A percentile compares a stretch with the other conserved stretches of the same genome.
phyloP scores from a whole-genome alignment of 495 filamentous ascomycete genomes.

The Lepidopterella palustris region DNA sequence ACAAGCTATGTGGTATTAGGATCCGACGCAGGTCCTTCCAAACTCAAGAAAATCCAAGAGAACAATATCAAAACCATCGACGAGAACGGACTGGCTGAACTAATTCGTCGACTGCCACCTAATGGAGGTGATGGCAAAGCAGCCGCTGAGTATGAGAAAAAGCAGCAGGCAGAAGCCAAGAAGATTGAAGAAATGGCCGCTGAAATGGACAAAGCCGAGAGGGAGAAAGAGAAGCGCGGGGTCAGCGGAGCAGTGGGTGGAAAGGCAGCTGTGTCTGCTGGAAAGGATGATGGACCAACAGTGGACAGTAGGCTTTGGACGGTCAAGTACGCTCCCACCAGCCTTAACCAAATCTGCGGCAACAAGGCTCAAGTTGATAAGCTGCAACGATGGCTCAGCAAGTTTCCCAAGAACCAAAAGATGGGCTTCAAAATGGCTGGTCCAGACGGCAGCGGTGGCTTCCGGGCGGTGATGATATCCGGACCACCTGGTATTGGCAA shows the following conservation, averaged over 20 bases:
- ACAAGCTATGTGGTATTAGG: constrained; percentile 92
- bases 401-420: constrained; percentile 70
- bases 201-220: constrained; percentile 67
- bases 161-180: constrained; percentile 66
- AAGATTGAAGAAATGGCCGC: constrained; percentile 69
- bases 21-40: constrained; percentile 84
- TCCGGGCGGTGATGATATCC: constrained; percentile 83
- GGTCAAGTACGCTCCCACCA: constrained; percentile 84
- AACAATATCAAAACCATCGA: constrained; percentile 81
- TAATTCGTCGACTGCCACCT: constrained; percentile 77
- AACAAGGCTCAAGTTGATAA: constrained; percentile 90
- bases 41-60: constrained; percentile 78
- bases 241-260: constrained; percentile 30
- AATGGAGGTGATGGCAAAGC: constrained; percentile 82
- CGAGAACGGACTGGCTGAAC: constrained; percentile 82
- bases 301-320: constrained; percentile 78
- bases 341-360: constrained; percentile 82
- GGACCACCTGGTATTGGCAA: constrained; percentile 97
- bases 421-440: constrained; percentile 70
- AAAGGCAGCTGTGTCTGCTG: constrained; percentile 13
- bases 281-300: constrained; percentile 26
- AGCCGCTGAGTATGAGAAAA: constrained; percentile 74
- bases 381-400: constrained; percentile 76
- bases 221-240: constrained; percentile 36
- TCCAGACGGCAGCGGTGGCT: constrained; percentile 69